phyloP scores from a whole-genome alignment of 768 basidiomycete species.

The Podaxis mareebaensis region DNA sequence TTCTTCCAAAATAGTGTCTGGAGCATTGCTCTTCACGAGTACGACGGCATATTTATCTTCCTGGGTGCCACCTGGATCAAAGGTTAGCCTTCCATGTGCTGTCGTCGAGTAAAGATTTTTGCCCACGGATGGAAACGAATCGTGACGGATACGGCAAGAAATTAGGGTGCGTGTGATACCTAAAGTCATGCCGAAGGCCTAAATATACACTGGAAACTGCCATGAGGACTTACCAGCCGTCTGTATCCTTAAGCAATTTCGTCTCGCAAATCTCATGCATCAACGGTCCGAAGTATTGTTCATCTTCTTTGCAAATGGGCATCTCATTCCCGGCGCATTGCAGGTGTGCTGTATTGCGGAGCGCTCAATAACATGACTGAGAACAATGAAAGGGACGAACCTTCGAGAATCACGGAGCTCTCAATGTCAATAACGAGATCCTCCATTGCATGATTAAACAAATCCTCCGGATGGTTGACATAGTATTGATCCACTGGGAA shows the following conservation, averaged over 20 bases:
- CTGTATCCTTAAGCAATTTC: constrained; percentile 64
- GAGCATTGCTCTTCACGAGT: constrained; percentile 49
- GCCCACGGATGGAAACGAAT: constrained; percentile 65
- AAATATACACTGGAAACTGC: not conserved
- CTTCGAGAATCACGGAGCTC: constrained; percentile 73
- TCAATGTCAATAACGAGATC: constrained; percentile 73
- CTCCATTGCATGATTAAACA: constrained; percentile 63
- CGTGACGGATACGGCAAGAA: constrained; percentile 77
- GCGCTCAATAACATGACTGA: not conserved
- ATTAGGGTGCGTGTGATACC: constrained; percentile 83
- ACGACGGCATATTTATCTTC: constrained; percentile 81
- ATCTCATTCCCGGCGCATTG: constrained; percentile 90
- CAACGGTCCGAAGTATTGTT: constrained; percentile 68
- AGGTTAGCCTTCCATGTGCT: not conserved
- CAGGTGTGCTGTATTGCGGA: constrained; percentile 54
- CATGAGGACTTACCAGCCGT: constrained; percentile 65
- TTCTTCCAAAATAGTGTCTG: constrained; percentile 67
- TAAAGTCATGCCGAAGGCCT: constrained; percentile 25
- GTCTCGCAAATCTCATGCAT: constrained; percentile 60
- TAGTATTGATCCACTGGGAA: constrained; percentile 78
- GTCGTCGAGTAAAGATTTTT: not conserved
- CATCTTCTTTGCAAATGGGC: constrained; percentile 69
- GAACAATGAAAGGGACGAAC: constrained; percentile 22
- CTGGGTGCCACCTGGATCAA: constrained; percentile 51
- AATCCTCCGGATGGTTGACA: constrained; percentile 62